Conservation (phyloP, 176 grass and related monocot genomes). For the Musa troglodytarum region DNA sequence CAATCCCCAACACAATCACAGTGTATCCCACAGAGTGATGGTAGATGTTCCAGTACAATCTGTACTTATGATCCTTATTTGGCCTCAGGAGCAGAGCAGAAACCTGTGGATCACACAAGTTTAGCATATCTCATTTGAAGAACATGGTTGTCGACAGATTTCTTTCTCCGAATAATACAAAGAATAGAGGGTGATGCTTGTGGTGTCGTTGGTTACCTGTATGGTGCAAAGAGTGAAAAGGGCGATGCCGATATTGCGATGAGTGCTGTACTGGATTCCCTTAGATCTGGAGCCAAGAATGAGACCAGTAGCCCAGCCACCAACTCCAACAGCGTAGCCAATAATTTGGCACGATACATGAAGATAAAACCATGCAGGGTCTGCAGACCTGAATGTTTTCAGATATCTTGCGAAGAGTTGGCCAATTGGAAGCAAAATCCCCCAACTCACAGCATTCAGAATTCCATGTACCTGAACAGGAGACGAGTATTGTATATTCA, state of each 20-base stretch:
- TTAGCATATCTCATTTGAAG: no score
- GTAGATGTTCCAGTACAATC: slow-evolving; percentile 66
- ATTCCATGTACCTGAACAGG: slow-evolving; percentile 44
- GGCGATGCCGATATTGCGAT: slow-evolving; percentile 43
- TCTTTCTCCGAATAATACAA: neutral
- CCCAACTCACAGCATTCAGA: slow-evolving; percentile 67
- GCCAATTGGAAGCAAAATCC: slow-evolving; percentile 53
- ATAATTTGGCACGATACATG: slow-evolving; percentile 46
- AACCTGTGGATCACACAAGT: slow-evolving; percentile 12
- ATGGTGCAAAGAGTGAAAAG: slow-evolving; percentile 42
- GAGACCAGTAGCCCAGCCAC: slow-evolving; percentile 62
- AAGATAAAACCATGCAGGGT: slow-evolving; percentile 74
- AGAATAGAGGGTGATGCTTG: neutral
- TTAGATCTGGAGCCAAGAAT: slow-evolving; percentile 43
- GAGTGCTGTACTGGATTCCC: slow-evolving; percentile 36
- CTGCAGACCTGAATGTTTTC: slow-evolving; percentile 49
- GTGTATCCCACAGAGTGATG: slow-evolving; percentile 52
- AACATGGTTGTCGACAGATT: no score
- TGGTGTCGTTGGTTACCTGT: slow-evolving; percentile 18
- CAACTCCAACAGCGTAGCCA: slow-evolving; percentile 48
- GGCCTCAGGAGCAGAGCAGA: slow-evolving; percentile 52
- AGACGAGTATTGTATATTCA: neutral
- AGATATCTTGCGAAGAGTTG: slow-evolving; percentile 55
- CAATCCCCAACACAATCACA: slow-evolving; percentile 31
- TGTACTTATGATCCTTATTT: slow-evolving; percentile 36